These are phyloP conservation scores for Pythium brachiatum DNA, from an alignment of 352 stramenopile species.

Conservation along the genomic window DNA sequence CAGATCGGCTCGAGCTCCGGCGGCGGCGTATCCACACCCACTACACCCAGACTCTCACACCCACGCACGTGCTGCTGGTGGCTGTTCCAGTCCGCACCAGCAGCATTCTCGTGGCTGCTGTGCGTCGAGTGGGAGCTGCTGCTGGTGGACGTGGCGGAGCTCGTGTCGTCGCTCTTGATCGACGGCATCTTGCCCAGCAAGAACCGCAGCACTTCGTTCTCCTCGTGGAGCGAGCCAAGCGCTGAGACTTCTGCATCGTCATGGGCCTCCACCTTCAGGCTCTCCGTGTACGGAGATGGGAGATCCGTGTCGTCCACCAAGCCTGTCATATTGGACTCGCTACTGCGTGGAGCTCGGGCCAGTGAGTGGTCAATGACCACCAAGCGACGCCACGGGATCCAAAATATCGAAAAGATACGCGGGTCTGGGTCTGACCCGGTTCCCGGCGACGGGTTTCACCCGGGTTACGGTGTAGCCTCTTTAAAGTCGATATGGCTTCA, in stretches of 20 bases:
- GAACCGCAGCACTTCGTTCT: slow-evolving; percentile 32
- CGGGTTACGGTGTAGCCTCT: not conserved
- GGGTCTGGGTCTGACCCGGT: not conserved
- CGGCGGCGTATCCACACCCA: not conserved
- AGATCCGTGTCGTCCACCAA: not conserved
- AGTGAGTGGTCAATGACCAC: too few species aligned
- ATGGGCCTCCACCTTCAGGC: not conserved
- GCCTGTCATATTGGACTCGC: not conserved
- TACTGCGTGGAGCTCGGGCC: not conserved
- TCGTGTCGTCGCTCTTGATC: slow-evolving; percentile 16
- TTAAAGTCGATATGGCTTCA: too few species aligned
- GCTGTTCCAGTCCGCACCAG: not conserved
- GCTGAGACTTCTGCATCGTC: not conserved
- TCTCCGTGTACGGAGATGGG: not conserved
- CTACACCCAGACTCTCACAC: not conserved
- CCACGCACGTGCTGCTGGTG: not conserved
- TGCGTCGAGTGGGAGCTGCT: not conserved
- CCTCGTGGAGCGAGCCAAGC: not conserved
- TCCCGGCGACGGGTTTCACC: not conserved
- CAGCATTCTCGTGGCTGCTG: too few species aligned
- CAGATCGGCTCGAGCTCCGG: not conserved
- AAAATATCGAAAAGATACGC: slow-evolving; percentile 27
- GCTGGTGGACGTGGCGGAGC: slow-evolving; percentile 9
- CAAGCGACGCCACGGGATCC: slow-evolving; percentile 9
- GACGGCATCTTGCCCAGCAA: slow-evolving; percentile 20